These are phyloP conservation scores for Aspergillus bombycis DNA, from an alignment of 2,329 filamentous ascomycete genomes.

Conservation along the genomic window DNA sequence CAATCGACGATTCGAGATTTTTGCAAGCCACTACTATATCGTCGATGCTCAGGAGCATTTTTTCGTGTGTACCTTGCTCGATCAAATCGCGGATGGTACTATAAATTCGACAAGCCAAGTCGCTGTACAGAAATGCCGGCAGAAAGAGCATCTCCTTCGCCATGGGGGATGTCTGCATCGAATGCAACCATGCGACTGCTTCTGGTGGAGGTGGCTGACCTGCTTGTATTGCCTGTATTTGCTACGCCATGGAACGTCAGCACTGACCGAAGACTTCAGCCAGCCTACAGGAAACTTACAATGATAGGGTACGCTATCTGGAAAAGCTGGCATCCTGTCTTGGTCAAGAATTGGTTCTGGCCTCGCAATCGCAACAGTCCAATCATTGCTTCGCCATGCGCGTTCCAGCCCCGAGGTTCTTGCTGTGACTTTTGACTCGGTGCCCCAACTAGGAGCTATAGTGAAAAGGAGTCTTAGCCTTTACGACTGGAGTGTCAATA, in stretches of 20 bases:
- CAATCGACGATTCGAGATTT: background rate
- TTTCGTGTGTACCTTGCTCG: background rate
- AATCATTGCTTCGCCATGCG: background rate
- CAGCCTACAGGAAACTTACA: background rate
- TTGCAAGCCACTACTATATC: background rate
- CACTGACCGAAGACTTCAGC: background rate
- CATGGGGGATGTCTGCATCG: background rate
- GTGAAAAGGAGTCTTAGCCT: background rate
- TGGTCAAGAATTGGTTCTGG: background rate
- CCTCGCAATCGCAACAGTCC: background rate
- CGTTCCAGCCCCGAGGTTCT: background rate
- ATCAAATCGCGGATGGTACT: background rate
- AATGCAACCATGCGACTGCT: background rate
- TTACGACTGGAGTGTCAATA: background rate
- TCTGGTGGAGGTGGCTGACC: background rate
- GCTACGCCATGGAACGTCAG: background rate
- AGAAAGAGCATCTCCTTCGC: background rate
- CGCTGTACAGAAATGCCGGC: background rate
- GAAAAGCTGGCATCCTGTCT: background rate
- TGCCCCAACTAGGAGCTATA: background rate
- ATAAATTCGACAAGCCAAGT: background rate
- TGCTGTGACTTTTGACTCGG: background rate
- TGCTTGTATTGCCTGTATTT: background rate
- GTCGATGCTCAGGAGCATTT: background rate
- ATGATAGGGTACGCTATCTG: background rate